Percentiles rank a stretch among this genome's conserved stretches.
These are phyloP conservation scores for Gamarada debralockiae DNA, from an alignment of 495 filamentous ascomycete genomes.

Conservation along the genomic window DNA sequence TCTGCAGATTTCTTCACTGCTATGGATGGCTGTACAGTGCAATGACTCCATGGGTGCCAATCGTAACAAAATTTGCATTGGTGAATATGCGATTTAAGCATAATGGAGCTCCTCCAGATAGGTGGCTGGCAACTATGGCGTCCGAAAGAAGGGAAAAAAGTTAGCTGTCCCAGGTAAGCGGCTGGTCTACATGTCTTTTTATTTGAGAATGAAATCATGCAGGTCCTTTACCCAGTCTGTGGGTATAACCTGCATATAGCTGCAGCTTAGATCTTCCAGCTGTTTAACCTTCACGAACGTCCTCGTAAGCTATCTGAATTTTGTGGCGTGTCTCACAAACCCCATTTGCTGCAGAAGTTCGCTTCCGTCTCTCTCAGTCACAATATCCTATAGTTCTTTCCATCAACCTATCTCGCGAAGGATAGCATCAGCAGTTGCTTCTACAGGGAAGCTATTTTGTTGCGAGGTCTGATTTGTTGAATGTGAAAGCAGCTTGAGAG, in stretches of 20 bases:
- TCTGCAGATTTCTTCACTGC: too few species aligned
- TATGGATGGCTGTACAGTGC: too few species aligned
- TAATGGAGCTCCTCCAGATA: too few species aligned
- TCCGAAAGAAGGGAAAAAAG: too few species aligned
- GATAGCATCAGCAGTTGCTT: slow-evolving; percentile 29
- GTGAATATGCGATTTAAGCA: too few species aligned
- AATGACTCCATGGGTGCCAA: too few species aligned
- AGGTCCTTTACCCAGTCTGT: slow-evolving; percentile 36
- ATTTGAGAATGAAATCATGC: slow-evolving; percentile 32
- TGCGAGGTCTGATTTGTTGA: too few species aligned
- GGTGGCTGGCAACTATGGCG: too few species aligned
- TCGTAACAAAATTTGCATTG: too few species aligned
- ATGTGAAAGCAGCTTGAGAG: too few species aligned
- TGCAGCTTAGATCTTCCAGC: slow-evolving; percentile 17
- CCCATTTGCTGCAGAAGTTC: slow-evolving; percentile 30
- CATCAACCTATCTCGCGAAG: slow-evolving; percentile 31
- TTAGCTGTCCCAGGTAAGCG: too few species aligned
- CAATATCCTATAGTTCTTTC: slow-evolving; percentile 33
- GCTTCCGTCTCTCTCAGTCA: slow-evolving; percentile 18
- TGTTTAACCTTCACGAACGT: slow-evolving; percentile 27
- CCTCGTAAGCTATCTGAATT: slow-evolving; percentile 36
- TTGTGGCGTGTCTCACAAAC: slow-evolving; percentile 37
- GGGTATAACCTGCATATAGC: slow-evolving; percentile 32
- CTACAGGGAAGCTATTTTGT: slow-evolving; percentile 28
- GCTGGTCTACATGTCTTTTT: slow-evolving; percentile 4